Conservation (phyloP, 2,329 filamentous ascomycete species). For the Hypomyces rosellus region DNA sequence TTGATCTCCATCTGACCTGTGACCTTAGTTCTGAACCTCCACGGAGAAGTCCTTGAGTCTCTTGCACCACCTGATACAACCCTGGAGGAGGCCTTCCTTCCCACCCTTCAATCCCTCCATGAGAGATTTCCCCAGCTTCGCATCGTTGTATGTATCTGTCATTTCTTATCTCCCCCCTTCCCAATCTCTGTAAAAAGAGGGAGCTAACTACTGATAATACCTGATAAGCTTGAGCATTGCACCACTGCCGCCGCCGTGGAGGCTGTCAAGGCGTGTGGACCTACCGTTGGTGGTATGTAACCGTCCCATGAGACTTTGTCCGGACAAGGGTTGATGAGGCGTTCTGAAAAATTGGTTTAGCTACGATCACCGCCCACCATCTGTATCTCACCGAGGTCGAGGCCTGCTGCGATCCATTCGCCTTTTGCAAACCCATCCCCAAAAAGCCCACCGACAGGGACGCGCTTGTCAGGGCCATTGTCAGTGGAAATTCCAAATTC, state of each 20-base stretch:
- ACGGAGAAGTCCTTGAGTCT: conserved; percentile 67
- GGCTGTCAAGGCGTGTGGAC: conserved; percentile 69
- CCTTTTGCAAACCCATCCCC: conserved; percentile 72
- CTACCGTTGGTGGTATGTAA: conserved; percentile 57
- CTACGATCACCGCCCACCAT: conserved; percentile 82
- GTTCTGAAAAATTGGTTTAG: conserved; percentile 23
- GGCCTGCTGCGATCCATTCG: conserved; percentile 47
- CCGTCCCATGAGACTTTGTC: not conserved
- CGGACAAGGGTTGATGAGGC: not conserved
- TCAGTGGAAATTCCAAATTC: conserved; percentile 57
- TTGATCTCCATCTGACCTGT: conserved; percentile 2
- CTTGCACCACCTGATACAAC: conserved; percentile 42
- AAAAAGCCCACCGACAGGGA: conserved; percentile 67
- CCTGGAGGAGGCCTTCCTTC: conserved; percentile 60
- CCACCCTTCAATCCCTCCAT: conserved; percentile 69
- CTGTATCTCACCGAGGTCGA: conserved; percentile 74
- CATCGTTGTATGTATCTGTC: conserved; percentile 39
- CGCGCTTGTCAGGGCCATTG: conserved; percentile 61
- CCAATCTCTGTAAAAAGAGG: not conserved
- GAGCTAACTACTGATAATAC: not conserved
- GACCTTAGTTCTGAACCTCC: conserved; percentile 68
- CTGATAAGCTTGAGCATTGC: conserved; percentile 65
- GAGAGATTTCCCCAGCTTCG: conserved; percentile 65
- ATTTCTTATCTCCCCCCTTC: not conserved
- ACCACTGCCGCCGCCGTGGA: conserved; percentile 76